Base-by-base conservation (phyloP, 2,329 filamentous ascomycete species). In the Fusarium paranaense region DNA sequence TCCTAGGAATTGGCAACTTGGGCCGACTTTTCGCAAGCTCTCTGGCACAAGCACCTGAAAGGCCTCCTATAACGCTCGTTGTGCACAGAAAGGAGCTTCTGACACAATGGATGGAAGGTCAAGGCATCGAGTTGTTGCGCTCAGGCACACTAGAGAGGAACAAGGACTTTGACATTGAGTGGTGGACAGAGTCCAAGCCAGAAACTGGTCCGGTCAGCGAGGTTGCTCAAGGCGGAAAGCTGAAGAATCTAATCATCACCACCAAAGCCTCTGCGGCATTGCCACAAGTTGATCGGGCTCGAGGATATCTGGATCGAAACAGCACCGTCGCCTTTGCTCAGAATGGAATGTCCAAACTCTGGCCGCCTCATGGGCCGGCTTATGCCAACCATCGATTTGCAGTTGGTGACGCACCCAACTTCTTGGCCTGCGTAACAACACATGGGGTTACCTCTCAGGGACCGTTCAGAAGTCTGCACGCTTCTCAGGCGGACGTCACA, bases 241-340 rank as follows among this genome's bases (percentile, higher is more conserved):
- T 98, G 45, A 84, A 88, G 72, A 94, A 94, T 78, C 87, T 98
- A 47, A 90, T 98, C 72, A 85, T 98, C 27, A 88, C 93, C 4
- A 94, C 92, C 33, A 98, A 98, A 82, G 90, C 95, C 0, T 85
- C 89, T 4, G 84, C 89, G 40, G 93, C 94, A 0, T 81, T 94
- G n/a, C 84, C 87, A 1, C 92, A 93, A 45, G 82, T 87, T 6
- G 86, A 87, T 61, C 80, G 85, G 20, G 82, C 98, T 16, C 85
- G 89, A 8, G 83, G 89, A 1, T 89, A 97, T 62, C 87, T 91
- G 3, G 87, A 90, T 71, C 81, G 84, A 4, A 82, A 87, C 5
- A 94, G 92, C n/a, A 93, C 94, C 0, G 90, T 98, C n/a, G 87
- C 93, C 14, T 94, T 98, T 77, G 85, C 94, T 27, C 95, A 98